Base-by-base conservation (phyloP, 2,329 filamentous ascomycete species). In the Pseudogymnoascus sp. region DNA sequence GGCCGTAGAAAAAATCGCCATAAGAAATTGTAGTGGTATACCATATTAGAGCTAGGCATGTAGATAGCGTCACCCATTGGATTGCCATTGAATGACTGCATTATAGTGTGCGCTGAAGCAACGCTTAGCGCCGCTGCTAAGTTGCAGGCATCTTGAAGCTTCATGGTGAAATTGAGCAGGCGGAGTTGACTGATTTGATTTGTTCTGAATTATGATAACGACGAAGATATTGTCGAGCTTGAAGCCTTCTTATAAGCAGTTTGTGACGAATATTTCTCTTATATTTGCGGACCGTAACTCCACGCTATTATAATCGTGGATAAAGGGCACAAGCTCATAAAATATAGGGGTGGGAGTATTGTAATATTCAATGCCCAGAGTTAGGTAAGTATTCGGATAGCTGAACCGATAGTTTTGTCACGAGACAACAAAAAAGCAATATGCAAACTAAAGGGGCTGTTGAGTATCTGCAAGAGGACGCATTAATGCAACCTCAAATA, bases 41-140 rank as follows among this genome's bases (percentile, higher is more conserved):
- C 46, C 46, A 56, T 56, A 56, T 56, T 56, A 18, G 46, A 18
- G 14, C 46, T 56, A 18, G 46, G 46, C 46, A 56, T 56, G 46
- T 56, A 34, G 8, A 56, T 56, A 3, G 25, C 46, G n/a, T 56
- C 46, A 7, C 46, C 46, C 46, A 56, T 34, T 12, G 46, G 46
- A 16, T 56, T 56, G 25, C 46, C 46, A 34, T 56, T 56, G 25
- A 56, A 34, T 5, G 46, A 56, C 9, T 56, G 46, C 46, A 56
- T 56, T 56, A 80, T 78, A 62, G 73, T 70, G 65, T 80, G 78
- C 37, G 74, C 76, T 5, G 73, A 71, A 56, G 46, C 46, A 40
- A 71, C 66, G 23, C 75, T 70, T 40, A 70, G 69, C 60, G 74
- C 71, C 46, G 68, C 66, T 11, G 69, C 60, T 40, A 60, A 16